These are phyloP conservation scores for Cryphonectria carpinicola DNA, from an alignment of 2,329 filamentous ascomycete genomes.

Conservation along the genomic window DNA sequence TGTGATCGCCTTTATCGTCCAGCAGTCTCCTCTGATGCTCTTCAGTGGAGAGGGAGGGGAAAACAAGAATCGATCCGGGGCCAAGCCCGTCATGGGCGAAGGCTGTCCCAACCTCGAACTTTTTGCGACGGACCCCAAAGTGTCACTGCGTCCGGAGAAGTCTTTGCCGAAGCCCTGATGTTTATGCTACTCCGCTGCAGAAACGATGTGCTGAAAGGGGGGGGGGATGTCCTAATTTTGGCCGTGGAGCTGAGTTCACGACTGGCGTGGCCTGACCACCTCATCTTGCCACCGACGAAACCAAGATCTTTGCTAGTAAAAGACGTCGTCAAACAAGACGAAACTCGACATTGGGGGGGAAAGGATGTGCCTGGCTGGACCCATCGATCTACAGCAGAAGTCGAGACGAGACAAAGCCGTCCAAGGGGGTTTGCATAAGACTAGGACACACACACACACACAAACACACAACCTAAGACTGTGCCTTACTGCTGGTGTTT, in stretches of 20 bases:
- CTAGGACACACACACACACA: conserved; percentile 5
- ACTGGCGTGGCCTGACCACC: neutral
- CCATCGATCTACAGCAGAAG: conserved; percentile 20
- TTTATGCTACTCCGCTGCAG: conserved; percentile 3
- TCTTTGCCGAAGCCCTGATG: neutral
- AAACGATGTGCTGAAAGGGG: conserved; percentile 2
- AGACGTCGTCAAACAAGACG: conserved; percentile 24
- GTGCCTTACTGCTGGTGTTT: conserved; percentile 20
- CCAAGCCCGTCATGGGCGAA: neutral
- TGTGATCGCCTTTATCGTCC: neutral
- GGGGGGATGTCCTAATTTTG: conserved; percentile 14
- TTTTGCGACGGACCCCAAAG: neutral
- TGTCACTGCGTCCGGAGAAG: neutral
- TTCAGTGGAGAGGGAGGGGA: neutral
- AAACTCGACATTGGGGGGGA: conserved; percentile 15
- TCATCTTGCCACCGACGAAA: neutral
- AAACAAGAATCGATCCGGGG: neutral
- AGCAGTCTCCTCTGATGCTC: neutral
- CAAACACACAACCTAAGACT: conserved; percentile 1
- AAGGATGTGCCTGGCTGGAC: conserved; percentile 18
- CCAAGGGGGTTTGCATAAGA: conserved; percentile 16
- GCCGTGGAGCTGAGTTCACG: conserved; percentile 16
- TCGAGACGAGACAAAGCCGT: conserved; percentile 27
- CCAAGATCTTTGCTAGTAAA: conserved; percentile 9
- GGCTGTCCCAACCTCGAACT: neutral